A percentile compares a stretch with the other conserved stretches of the same genome.
These are phyloP conservation scores for Colletotrichum spaethianum DNA, from an alignment of 2,329 filamentous ascomycete genomes.

Conservation along the genomic window DNA sequence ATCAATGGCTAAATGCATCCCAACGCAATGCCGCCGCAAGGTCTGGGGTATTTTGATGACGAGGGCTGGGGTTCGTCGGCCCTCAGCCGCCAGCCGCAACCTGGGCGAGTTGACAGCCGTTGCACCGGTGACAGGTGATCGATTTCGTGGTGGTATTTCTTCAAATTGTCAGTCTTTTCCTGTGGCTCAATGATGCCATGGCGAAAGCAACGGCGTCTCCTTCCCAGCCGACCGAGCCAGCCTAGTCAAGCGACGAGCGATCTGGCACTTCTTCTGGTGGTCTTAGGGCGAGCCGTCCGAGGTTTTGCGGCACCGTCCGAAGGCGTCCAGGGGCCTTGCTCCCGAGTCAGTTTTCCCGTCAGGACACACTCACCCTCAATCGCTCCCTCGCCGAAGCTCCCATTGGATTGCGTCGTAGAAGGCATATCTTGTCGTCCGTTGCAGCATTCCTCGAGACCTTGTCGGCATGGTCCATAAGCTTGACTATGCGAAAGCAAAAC, in stretches of 20 bases:
- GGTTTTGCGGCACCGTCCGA: constrained; percentile 41
- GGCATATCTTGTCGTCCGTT: neutral
- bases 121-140: constrained; percentile 16
- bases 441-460: constrained; percentile 24
- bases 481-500: constrained; percentile 5
- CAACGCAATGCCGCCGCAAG: constrained; percentile 28
- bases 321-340: constrained; percentile 36
- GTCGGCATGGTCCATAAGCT: neutral
- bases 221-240: constrained; percentile 17
- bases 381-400: neutral
- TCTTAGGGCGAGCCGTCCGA: constrained; percentile 37
- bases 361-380: neutral
- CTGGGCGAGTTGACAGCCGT: constrained; percentile 19
- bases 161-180: constrained; percentile 10
- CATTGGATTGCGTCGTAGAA: neutral
- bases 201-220: constrained; percentile 31
- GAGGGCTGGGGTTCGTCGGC: constrained; percentile 26
- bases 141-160: constrained; percentile 18
- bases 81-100: constrained; percentile 22
- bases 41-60: constrained; percentile 33
- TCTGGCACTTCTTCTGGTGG: constrained; percentile 30
- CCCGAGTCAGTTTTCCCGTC: constrained; percentile 36
- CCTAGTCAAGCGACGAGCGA: constrained; percentile 30
- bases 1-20: constrained; percentile 37
- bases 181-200: constrained; percentile 14